Percentiles rank a stretch among this genome's conserved stretches.
Evolutionary conservation across 305 asterid genomes (phyloP).

Genomic region (Salvia sclarea): DNA sequence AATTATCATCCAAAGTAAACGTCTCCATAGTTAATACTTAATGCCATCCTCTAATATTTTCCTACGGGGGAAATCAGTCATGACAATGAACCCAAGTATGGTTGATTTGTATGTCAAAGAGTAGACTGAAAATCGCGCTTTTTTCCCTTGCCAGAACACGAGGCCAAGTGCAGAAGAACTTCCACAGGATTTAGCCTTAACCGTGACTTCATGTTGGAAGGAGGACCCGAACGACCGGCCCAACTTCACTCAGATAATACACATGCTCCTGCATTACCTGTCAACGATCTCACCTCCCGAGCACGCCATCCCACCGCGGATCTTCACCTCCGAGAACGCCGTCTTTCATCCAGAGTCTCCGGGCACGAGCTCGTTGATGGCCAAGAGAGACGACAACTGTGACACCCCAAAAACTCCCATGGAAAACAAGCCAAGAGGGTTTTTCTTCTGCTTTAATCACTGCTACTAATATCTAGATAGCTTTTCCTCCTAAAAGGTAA

Average conservation of each 20-base stretch:
- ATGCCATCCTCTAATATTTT: neutral
- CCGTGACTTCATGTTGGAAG: constrained; percentile 90
- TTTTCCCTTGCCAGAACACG: constrained; percentile 56
- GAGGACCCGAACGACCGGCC: constrained; percentile 90
- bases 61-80: no score
- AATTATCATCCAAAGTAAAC: no score
- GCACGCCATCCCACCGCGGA: constrained; percentile 56
- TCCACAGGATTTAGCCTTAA: constrained; percentile 71
- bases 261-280: constrained; percentile 80
- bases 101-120: neutral
- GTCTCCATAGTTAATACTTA: neutral
- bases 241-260: constrained; percentile 85
- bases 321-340: constrained; percentile 60
- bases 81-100: neutral
- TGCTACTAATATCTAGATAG: constrained; percentile 48
- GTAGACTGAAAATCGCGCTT: neutral
- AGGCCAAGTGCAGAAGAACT: constrained; percentile 88
- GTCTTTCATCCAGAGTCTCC: constrained; percentile 89
- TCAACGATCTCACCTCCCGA: constrained; percentile 71
- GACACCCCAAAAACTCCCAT: constrained; percentile 56
- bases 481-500: constrained; percentile 24
- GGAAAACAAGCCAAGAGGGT: constrained; percentile 59
- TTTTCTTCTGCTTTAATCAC: constrained; percentile 75
- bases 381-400: constrained; percentile 56
- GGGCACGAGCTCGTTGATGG: constrained; percentile 86